These are phyloP conservation scores for Friedmanniomyces simplex DNA, from an alignment of 495 filamentous ascomycete genomes.

Conservation along the genomic window DNA sequence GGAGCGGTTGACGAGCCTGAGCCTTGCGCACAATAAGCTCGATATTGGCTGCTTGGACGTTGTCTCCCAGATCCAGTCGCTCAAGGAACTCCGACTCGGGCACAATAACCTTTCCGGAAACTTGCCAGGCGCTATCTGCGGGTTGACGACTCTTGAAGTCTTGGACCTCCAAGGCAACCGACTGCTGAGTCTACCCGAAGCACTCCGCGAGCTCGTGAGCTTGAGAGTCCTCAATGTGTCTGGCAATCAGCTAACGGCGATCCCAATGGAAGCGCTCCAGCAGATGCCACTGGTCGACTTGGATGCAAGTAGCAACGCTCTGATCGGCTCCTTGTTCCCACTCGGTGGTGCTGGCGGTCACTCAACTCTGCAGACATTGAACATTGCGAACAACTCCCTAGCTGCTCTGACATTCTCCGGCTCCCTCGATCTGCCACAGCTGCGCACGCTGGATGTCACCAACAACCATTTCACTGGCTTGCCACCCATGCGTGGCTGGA, in stretches of 20 bases:
- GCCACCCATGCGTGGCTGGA: slow-evolving; percentile 62
- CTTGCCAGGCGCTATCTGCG: slow-evolving; percentile 45
- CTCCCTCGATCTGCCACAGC: slow-evolving; percentile 51
- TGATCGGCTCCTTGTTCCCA: slow-evolving; percentile 62
- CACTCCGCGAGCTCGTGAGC: slow-evolving; percentile 49
- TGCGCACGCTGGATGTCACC: slow-evolving; percentile 64
- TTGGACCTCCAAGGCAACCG: slow-evolving; percentile 75
- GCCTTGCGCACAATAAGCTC: slow-evolving; percentile 77
- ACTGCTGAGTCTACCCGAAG: slow-evolving; percentile 61
- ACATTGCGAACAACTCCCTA: slow-evolving; percentile 67
- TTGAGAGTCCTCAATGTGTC: slow-evolving; percentile 68
- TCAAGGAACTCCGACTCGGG: slow-evolving; percentile 72
- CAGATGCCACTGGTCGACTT: slow-evolving; percentile 64
- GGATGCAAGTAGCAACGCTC: slow-evolving; percentile 64
- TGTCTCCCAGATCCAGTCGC: slow-evolving; percentile 54
- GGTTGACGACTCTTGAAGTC: slow-evolving; percentile 57
- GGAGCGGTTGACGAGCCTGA: slow-evolving; percentile 62
- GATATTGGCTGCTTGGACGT: slow-evolving; percentile 57
- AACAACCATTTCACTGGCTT: slow-evolving; percentile 65
- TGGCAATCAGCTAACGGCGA: slow-evolving; percentile 56
- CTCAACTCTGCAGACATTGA: slow-evolving; percentile 56
- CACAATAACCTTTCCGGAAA: slow-evolving; percentile 64
- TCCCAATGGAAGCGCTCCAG: slow-evolving; percentile 60
- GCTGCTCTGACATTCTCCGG: slow-evolving; percentile 41
- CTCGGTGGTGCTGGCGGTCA: slow-evolving; percentile 42